A percentile compares a stretch with the other conserved stretches of the same genome.
Evolutionary conservation across 768 basidiomycete species (phyloP).

Genomic region (Pisolithus orientalis): DNA sequence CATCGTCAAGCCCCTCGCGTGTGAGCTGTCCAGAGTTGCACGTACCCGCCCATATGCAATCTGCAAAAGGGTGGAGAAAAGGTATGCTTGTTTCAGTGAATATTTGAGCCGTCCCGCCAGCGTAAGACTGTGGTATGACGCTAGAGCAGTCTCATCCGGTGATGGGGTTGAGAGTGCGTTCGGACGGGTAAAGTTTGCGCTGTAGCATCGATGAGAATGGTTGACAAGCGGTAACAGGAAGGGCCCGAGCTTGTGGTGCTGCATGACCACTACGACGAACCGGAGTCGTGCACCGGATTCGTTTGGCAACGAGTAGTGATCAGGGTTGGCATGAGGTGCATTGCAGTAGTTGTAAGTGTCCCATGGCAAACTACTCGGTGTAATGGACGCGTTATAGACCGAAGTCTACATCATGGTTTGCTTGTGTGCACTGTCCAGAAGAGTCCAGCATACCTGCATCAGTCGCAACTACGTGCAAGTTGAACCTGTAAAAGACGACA

Average conservation of each 20-base stretch:
- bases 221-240: neutral
- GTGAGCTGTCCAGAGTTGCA: conserved; percentile 45
- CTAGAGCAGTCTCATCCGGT: conserved; percentile 37
- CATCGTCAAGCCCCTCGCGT: conserved; percentile 35
- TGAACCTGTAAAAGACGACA: too few relatives aligned
- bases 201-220: conserved; percentile 8
- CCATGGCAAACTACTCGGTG: conserved; percentile 36
- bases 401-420: too few relatives aligned
- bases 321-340: conserved; percentile 39
- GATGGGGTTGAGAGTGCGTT: conserved; percentile 34
- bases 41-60: conserved; percentile 39
- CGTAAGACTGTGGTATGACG: conserved; percentile 34
- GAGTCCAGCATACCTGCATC: too few relatives aligned
- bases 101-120: conserved; percentile 29
- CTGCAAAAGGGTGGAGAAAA: conserved; percentile 39
- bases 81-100: conserved; percentile 36
- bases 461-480: too few relatives aligned
- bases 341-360: conserved; percentile 52
- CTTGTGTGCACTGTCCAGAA: too few relatives aligned
- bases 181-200: conserved; percentile 41
- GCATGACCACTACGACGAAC: conserved; percentile 37
- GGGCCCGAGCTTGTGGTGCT: conserved; percentile 40
- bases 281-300: conserved; percentile 26
- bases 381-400: conserved; percentile 37
- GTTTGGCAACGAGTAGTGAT: conserved; percentile 31